Conservation (phyloP, 2,329 filamentous ascomycete genomes). For the Pezicula radicicola region DNA sequence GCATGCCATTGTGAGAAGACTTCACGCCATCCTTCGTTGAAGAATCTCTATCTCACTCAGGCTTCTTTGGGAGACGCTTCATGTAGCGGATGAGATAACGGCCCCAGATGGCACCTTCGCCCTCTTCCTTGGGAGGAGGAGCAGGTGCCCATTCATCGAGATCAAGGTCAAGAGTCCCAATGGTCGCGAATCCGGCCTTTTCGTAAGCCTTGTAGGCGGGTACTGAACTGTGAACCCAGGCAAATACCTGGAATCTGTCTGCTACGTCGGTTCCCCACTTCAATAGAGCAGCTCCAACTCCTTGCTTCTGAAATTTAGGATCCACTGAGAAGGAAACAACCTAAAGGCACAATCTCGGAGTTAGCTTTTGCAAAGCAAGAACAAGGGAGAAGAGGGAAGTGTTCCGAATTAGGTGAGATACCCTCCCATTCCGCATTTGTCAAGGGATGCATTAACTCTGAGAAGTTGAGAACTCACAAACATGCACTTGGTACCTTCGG, state of each 20-base stretch:
- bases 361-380: no score
- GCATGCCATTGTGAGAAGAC: no score
- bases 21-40: no score
- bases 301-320: slow-evolving; percentile 27
- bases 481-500: slow-evolving; percentile 26
- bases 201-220: background rate
- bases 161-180: slow-evolving; percentile 26
- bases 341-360: no score
- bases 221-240: slow-evolving; percentile 1
- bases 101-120: slow-evolving; percentile 25
- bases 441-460: no score
- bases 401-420: no score
- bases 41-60: no score
- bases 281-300: slow-evolving; percentile 30
- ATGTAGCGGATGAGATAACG: slow-evolving; percentile 32
- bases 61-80: slow-evolving; percentile 1
- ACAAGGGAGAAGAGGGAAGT: no score
- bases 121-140: slow-evolving; percentile 6
- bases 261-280: background rate
- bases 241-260: background rate
- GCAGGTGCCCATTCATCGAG: slow-evolving; percentile 28
- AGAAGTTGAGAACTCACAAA: slow-evolving; percentile 19
- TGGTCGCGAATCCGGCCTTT: slow-evolving; percentile 12
- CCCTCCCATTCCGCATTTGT: no score
- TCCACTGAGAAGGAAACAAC: slow-evolving; percentile 28